Evolutionary conservation across 495 filamentous ascomycete species (phyloP).

Genomic region (Amorphotheca resinae): DNA sequence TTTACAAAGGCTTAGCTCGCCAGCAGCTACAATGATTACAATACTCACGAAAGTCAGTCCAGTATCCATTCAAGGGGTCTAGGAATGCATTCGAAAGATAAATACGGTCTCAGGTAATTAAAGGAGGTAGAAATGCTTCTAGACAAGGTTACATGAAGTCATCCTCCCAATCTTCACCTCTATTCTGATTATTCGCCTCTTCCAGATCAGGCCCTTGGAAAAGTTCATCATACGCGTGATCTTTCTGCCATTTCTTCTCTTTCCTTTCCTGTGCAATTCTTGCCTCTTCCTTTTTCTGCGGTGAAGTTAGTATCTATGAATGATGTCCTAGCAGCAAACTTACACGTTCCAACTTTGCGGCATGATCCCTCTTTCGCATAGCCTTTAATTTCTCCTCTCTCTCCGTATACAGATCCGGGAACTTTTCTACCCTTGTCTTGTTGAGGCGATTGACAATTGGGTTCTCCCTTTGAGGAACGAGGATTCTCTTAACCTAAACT

Average conservation of each 20-base stretch:
- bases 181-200: conserved; percentile 54
- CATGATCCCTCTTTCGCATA: conserved; percentile 56
- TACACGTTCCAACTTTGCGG: conserved; percentile 51
- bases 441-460: conserved; percentile 88
- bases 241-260: conserved; percentile 85
- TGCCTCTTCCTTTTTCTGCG: conserved; percentile 68
- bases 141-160: conserved; percentile 81
- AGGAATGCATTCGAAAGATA: too few species aligned
- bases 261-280: conserved; percentile 62
- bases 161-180: conserved; percentile 48
- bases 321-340: conserved; percentile 12
- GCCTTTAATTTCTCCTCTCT: conserved; percentile 61
- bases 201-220: conserved; percentile 56
- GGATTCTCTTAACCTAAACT: conserved; percentile 58
- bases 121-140: too few species aligned
- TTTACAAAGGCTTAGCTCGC: too few species aligned
- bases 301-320: neutral
- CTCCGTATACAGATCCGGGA: conserved; percentile 67
- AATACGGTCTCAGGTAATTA: too few species aligned
- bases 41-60: too few species aligned
- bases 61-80: too few species aligned
- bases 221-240: conserved; percentile 87
- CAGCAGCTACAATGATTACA: too few species aligned
- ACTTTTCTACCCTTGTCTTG: conserved; percentile 83
- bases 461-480: conserved; percentile 69